Evolutionary conservation across 1,139 yeast species (phyloP), one percentile per base, ranked within the genome.

Genomic region (Candida tetrigidarum): DNA sequence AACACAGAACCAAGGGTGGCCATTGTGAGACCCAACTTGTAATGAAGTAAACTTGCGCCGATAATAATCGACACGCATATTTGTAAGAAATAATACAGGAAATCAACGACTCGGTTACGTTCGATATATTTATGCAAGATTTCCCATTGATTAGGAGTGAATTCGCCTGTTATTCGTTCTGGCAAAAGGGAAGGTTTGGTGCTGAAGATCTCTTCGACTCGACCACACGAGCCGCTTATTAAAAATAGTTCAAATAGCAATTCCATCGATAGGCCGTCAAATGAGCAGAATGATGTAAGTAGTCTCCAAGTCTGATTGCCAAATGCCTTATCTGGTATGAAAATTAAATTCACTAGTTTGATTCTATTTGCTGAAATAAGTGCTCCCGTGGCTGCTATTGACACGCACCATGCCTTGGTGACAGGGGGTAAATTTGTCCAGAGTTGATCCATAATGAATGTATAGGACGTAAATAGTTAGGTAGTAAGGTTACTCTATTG

Each of bases 301-400:
- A 71, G 45, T 41, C 77, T 54, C 78, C 78, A 73, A 10, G 69
- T 69, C 51, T 73, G 68, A 11, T 46, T 43, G 5, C 52, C 41
- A 34, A 65, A 56, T 10, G 65, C 65, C 41, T 53, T 53, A 37
- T 60, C 64, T 8, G 71, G 64, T 2, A 54, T 15, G 46, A 63
- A 64, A 5, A 52, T 45, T 27, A 66, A 49, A 39, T 47, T 50
- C 8, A 46, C 35, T 5, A 50, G 30, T 19, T 45, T 48, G n/a
- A 57, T 54, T n/a, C 55, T 42, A 16, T 55, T 50, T 14, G 55
- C 20, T 6, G 57, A 50, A 3, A 66, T 48, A 6, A 57, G 47
- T 4, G 59, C 28, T 2, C 66, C 53, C 2, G 60, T 45, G 12
- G 52, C 30, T 4, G 63, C 14, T 2, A 59, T 61, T 8, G 60